Conservation (phyloP, 441 rosid genomes). For the Dalechampia spathulata region DNA sequence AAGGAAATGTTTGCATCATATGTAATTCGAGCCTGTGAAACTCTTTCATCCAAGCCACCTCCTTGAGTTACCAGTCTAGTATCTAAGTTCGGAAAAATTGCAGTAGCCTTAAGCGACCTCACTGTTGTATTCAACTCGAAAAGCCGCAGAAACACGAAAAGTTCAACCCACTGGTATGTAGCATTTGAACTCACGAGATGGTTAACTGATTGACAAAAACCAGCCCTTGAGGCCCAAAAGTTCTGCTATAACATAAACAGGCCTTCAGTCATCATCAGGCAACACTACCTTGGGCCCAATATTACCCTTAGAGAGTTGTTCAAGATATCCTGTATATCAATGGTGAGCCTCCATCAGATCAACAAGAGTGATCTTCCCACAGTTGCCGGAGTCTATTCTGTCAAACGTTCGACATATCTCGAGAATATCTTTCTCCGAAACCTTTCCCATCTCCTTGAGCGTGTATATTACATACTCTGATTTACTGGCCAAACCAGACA, state of each 20-base stretch:
- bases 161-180: neutral
- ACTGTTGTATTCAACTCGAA: neutral
- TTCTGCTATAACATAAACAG: neutral
- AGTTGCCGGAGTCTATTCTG: conserved; percentile 65
- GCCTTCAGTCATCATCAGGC: neutral
- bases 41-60: neutral
- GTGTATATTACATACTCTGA: conserved; percentile 85
- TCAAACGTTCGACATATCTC: conserved; percentile 71
- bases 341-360: conserved; percentile 58
- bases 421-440: conserved; percentile 64
- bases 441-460: conserved; percentile 89
- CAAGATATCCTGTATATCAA: conserved; percentile 2
- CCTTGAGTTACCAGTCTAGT: neutral
- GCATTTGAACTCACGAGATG: neutral
- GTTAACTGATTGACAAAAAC: neutral
- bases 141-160: neutral
- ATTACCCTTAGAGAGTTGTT: neutral
- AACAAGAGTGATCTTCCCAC: conserved; percentile 78
- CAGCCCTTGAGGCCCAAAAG: neutral
- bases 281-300: neutral
- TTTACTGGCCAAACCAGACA: conserved; percentile 42
- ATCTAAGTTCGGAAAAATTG: neutral
- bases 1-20: neutral
- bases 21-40: neutral
- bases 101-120: neutral